phyloP scores from a whole-genome alignment of 805 yeast species.

The Yamadazyma ubonensis region DNA sequence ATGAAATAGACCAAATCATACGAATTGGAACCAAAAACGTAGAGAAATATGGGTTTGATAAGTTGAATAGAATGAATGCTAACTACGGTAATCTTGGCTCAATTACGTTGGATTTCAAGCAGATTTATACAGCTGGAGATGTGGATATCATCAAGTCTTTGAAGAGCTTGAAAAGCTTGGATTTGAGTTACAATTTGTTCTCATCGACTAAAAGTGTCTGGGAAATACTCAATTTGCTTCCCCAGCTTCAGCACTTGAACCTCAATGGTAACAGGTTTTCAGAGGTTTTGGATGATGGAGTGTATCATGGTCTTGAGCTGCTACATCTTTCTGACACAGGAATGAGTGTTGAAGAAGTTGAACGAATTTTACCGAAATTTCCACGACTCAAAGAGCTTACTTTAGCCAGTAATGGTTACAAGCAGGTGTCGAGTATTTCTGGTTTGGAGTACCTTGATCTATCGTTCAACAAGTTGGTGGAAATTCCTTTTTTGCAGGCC shows the following conservation, averaged over 20 bases:
- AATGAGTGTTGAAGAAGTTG: slow-evolving; percentile 18
- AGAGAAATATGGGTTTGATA: slow-evolving; percentile 66
- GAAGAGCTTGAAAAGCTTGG: slow-evolving; percentile 40
- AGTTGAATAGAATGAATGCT: slow-evolving; percentile 47
- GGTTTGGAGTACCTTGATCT: slow-evolving; percentile 22
- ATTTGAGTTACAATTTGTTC: slow-evolving; percentile 63
- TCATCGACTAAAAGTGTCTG: no score
- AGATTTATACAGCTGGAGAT: slow-evolving; percentile 25
- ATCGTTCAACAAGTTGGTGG: slow-evolving; percentile 42
- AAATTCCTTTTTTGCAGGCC: slow-evolving; percentile 28
- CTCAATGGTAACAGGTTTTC: slow-evolving; percentile 55
- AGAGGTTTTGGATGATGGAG: neutral
- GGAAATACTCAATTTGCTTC: slow-evolving; percentile 34
- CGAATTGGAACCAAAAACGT: slow-evolving; percentile 56
- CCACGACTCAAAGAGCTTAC: slow-evolving; percentile 35
- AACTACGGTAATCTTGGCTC: slow-evolving; percentile 45
- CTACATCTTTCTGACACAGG: slow-evolving; percentile 29
- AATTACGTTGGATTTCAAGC: slow-evolving; percentile 49
- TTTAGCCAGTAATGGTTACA: slow-evolving; percentile 35
- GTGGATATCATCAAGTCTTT: slow-evolving; percentile 6
- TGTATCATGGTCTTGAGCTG: slow-evolving; percentile 11
- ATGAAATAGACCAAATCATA: slow-evolving; percentile 26
- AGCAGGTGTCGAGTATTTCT: slow-evolving; percentile 10
- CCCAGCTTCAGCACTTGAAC: slow-evolving; percentile 40
- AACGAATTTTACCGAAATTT: slow-evolving; percentile 27